A percentile compares a stretch with the other conserved stretches of the same genome.
These are phyloP conservation scores for Aciculosporium take DNA, from an alignment of 2,329 filamentous ascomycete genomes.

Conservation along the genomic window DNA sequence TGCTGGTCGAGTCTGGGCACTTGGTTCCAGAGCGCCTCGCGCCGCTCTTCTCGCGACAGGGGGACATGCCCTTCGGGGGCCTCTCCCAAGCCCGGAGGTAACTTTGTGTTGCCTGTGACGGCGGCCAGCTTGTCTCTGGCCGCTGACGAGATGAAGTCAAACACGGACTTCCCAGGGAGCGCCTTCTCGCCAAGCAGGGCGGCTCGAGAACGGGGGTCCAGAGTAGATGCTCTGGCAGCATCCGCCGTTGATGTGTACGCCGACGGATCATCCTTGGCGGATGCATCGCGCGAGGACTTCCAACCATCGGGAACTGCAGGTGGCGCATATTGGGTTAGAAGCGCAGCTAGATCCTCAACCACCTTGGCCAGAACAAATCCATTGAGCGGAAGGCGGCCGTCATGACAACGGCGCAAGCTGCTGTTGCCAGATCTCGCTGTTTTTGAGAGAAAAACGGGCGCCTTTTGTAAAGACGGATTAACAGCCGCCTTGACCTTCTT, in stretches of 20 bases:
- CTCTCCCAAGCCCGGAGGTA: constrained; percentile 68
- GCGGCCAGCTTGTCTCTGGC: constrained; percentile 63
- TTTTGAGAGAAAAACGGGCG: constrained; percentile 64
- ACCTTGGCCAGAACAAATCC: constrained; percentile 61
- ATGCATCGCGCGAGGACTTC: constrained; percentile 43
- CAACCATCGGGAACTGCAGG: constrained; percentile 60
- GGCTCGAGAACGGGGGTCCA: constrained; percentile 65
- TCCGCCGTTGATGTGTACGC: constrained; percentile 55
- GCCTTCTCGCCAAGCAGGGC: constrained; percentile 62
- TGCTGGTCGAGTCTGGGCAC: constrained; percentile 52
- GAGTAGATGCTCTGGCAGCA: constrained; percentile 59
- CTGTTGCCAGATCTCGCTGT: constrained; percentile 15
- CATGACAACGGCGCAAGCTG: constrained; percentile 52
- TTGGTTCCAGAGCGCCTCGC: constrained; percentile 41
- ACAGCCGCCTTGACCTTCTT: constrained; percentile 34
- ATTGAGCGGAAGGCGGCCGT: constrained; percentile 64
- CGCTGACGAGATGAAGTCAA: constrained; percentile 74
- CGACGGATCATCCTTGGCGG: constrained; percentile 3
- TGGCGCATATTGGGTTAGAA: constrained; percentile 37
- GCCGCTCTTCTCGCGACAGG: constrained; percentile 48
- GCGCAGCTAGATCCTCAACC: constrained; percentile 22
- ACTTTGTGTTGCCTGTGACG: constrained; percentile 58
- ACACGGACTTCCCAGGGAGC: constrained; percentile 85
- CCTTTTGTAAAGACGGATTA: constrained; percentile 51
- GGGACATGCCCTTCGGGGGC: constrained; percentile 47